Base-by-base conservation (phyloP, 2,329 filamentous ascomycete species). In the Coleophoma eucalyptorum region DNA sequence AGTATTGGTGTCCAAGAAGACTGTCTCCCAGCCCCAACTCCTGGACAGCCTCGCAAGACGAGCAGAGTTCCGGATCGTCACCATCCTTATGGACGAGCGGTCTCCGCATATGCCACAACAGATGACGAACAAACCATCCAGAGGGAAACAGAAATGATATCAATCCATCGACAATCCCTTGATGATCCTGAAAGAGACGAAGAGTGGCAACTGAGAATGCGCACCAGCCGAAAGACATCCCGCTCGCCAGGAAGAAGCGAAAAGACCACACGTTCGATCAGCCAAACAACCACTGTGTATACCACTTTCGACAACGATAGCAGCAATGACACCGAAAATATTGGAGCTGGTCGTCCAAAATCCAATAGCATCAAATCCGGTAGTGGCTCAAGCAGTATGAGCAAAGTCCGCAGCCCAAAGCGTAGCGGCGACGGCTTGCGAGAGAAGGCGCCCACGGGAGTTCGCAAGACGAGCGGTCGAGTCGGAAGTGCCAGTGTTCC, bases 1-100 rank as follows among this genome's bases (percentile, higher is more conserved):
- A 83, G 81, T 59, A 76, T 81, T 57, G 79, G 81, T 46, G 79
- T 84, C n/a, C 82, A 89, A 64, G 91, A 97, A 57, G 92, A 97
- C 65, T 95, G 95, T 61, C 80, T 99, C 5, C 94, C 94, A 3
- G 93, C 92, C 0, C 94, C 94, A 3, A 99, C 94, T 4, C 94
- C 94, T 0, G 94, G 94, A 2, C 94, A 99, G 68, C 94, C 94
- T 26, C 84, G 94, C 55, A 97, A 99, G 77, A 88, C 87, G 15
- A 86, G 85, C 57, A 84, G 90, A 50, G 80, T 84, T 53, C 90
- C 92, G 61, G 65, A 67, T 38, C 83, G 87, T 21, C 87, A 90
- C 59, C 82, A 92, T 67, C 83, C 87, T 11, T 89, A 92, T 68
- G 72, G 83, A 47, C 79, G 85, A 50, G 79, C 77, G 20, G 69